Conservation (phyloP, 768 basidiomycete species). For the Tylopilus sp. region DNA sequence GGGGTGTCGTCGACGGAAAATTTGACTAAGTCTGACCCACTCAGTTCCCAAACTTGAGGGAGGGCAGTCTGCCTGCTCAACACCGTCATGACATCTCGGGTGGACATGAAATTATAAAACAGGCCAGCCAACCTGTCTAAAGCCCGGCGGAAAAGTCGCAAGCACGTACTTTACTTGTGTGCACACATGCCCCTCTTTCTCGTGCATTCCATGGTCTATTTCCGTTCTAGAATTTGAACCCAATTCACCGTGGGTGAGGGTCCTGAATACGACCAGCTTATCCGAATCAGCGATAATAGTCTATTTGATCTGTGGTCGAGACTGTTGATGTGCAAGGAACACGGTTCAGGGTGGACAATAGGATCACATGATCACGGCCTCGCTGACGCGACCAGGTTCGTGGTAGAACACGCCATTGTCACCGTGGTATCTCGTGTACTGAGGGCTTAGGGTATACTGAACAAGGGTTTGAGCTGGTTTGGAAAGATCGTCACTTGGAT, state of each 20-base stretch:
- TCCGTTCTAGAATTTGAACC: slow-evolving; percentile 51
- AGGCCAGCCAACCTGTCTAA: slow-evolving; percentile 48
- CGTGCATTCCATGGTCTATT: slow-evolving; percentile 9
- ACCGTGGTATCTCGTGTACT: slow-evolving; percentile 70
- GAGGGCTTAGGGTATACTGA: slow-evolving; percentile 62
- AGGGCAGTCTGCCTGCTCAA: slow-evolving; percentile 39
- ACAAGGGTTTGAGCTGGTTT: slow-evolving; percentile 73
- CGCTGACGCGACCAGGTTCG: slow-evolving; percentile 64
- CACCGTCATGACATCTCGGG: slow-evolving; percentile 66
- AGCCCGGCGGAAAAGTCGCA: slow-evolving; percentile 54
- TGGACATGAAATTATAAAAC: slow-evolving; percentile 60
- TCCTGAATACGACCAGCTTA: slow-evolving; percentile 65
- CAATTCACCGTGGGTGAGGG: slow-evolving; percentile 78
- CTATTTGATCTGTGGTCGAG: neutral
- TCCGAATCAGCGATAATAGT: slow-evolving; percentile 54
- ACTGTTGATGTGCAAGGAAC: slow-evolving; percentile 15
- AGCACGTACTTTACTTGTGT: slow-evolving; percentile 43
- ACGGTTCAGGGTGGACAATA: slow-evolving; percentile 83
- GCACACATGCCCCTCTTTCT: neutral
- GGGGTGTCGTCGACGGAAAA: slow-evolving; percentile 42
- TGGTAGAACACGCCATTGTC: slow-evolving; percentile 59
- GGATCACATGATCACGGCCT: slow-evolving; percentile 78
- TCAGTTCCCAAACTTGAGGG: slow-evolving; percentile 41
- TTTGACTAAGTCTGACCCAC: slow-evolving; percentile 49
- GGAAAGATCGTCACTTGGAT: slow-evolving; percentile 72